phyloP scores from a whole-genome alignment of 108 stramenopile genomes.

The Cyclotella baltica region DNA sequence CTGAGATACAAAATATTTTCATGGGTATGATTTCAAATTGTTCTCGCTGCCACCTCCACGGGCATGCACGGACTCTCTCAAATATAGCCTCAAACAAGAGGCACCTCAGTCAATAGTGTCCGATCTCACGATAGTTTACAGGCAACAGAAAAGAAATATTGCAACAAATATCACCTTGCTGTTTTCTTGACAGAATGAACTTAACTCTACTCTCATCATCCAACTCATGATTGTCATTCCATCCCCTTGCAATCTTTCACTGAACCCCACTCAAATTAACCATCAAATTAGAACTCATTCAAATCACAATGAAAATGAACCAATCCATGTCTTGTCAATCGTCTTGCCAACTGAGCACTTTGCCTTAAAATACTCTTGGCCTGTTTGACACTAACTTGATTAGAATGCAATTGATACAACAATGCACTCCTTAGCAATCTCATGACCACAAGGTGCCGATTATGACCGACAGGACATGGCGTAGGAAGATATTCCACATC shows the following conservation, averaged over 20 bases:
- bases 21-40: too few relatives aligned
- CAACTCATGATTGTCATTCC: slow-evolving; percentile 48
- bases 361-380: slow-evolving; percentile 90
- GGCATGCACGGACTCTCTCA: too few relatives aligned
- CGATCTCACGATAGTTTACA: too few relatives aligned
- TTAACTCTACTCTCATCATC: slow-evolving; percentile 9
- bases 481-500: slow-evolving; percentile 94
- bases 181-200: too few relatives aligned
- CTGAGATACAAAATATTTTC: too few relatives aligned
- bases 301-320: slow-evolving; percentile 99
- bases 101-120: too few relatives aligned
- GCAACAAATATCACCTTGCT: too few relatives aligned
- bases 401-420: slow-evolving; percentile 88
- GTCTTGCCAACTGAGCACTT: slow-evolving; percentile 70
- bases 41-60: too few relatives aligned
- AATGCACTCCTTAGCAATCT: slow-evolving; percentile 87
- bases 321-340: slow-evolving; percentile 92
- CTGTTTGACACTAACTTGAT: slow-evolving; percentile 83
- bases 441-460: slow-evolving; percentile 96
- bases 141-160: too few relatives aligned
- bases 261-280: slow-evolving; percentile 91
- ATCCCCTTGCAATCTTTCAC: slow-evolving; percentile 43
- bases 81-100: too few relatives aligned
- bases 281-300: slow-evolving; percentile 99
- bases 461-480: slow-evolving; percentile 93